Conservation (phyloP, 768 basidiomycete species). For the Nidula microcarpa region DNA sequence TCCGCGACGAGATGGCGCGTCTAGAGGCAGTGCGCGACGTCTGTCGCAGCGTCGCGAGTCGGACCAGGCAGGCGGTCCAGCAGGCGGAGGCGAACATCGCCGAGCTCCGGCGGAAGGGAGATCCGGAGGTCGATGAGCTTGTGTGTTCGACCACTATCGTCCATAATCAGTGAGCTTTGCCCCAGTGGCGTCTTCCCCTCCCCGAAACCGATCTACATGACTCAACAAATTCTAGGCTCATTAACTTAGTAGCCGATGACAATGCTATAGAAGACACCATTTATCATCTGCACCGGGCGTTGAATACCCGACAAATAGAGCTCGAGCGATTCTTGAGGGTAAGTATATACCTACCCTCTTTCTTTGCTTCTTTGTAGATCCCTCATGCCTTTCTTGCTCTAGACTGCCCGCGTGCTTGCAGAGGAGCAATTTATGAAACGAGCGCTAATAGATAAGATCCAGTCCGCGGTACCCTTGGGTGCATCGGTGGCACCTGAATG, state of each 20-base stretch:
- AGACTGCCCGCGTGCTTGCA: slow-evolving; percentile 84
- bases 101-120: slow-evolving; percentile 79
- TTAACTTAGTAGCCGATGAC: slow-evolving; percentile 98
- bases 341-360: slow-evolving; percentile 23
- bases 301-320: slow-evolving; percentile 90
- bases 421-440: slow-evolving; percentile 98
- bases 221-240: slow-evolving; percentile 52
- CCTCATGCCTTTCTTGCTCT: slow-evolving; percentile 11
- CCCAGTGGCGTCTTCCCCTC: slow-evolving; percentile 7
- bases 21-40: slow-evolving; percentile 92
- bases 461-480: slow-evolving; percentile 51
- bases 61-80: slow-evolving; percentile 59
- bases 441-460: slow-evolving; percentile 91
- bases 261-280: slow-evolving; percentile 98
- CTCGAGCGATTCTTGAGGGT: slow-evolving; percentile 93
- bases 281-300: slow-evolving; percentile 91
- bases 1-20: slow-evolving; percentile 94
- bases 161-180: slow-evolving; percentile 85
- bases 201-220: background rate
- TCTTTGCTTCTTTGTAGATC: background rate
- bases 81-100: slow-evolving; percentile 70
- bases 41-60: slow-evolving; percentile 72
- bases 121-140: slow-evolving; percentile 94
- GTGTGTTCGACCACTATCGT: slow-evolving; percentile 95
- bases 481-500: slow-evolving; percentile 35